Base-by-base conservation (phyloP, 148 eudicot genomes). In the Arctostaphylos glauca region DNA sequence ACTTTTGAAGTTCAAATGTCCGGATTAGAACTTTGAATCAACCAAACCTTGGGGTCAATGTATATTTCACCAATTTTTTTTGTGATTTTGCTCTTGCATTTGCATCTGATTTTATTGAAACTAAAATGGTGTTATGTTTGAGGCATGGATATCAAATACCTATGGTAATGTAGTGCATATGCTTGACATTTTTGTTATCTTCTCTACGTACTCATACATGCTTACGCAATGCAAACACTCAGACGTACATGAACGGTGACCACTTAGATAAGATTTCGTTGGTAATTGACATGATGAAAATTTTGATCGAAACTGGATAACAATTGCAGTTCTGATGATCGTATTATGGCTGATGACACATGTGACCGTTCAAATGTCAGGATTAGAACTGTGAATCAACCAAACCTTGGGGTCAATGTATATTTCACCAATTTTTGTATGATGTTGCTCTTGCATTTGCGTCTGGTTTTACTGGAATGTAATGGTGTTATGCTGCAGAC, bases 141-240 rank as follows among this genome's bases (percentile, higher is more conserved):
- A 94, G 99, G 93, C 84, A 96, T 96, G 99, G 96, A 93, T 84
- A 82, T 90, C 5, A 93, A 83, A 79, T 96, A 93, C 89, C 38
- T 31, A 31, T 43, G 44, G 38, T 41, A 77, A 13, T 78, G 58
- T 78, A 23, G 54, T 75, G 41, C n/a, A 76, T 25, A 50, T 50
- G 59, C 56, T 21, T 50, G 3, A 74, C 52, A 47, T 5, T 31
- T 74, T 38, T 2, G 0, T 48, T n/a, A 48, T 44, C 50, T 72
- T 72, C 75, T 72, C 12, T 44, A 21, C 6, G 2, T 74, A 19
- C 21, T 9, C 21, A 13, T 9, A 46, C 52, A 72, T 0, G 13
- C 31, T 13, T 53, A 46, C 52, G 3, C 12, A 41, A 13, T 41
- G 38, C 49, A 21, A 47, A 70, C 5, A 38, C 49, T 9, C 5